Evolutionary conservation across 768 basidiomycete species (phyloP).

Genomic region (Boletus coccyginus): DNA sequence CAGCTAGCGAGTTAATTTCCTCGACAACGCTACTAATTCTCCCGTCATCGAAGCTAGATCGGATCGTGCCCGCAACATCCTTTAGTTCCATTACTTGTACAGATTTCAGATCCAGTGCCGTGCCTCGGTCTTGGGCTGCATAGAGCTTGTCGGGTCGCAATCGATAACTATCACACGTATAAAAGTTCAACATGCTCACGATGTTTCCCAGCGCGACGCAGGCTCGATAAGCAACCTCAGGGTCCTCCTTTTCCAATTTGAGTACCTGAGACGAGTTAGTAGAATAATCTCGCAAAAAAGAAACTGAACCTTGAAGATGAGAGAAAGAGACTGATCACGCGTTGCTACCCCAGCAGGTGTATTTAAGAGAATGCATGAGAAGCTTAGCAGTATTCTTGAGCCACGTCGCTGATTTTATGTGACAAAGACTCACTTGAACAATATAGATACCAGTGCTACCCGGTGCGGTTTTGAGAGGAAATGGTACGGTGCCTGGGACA

Average conservation of each 20-base stretch:
- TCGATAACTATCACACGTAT: neutral
- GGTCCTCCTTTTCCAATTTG: constrained; percentile 49
- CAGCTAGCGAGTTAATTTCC: constrained; percentile 47
- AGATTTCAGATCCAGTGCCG: constrained; percentile 31
- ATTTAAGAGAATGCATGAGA: constrained; percentile 58
- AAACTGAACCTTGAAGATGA: constrained; percentile 45
- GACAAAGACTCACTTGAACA: constrained; percentile 74
- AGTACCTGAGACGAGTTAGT: constrained; percentile 21
- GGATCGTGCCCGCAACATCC: constrained; percentile 39
- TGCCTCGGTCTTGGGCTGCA: constrained; percentile 39
- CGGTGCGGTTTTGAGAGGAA: constrained; percentile 67
- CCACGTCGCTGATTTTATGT: neutral
- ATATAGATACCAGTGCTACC: constrained; percentile 73
- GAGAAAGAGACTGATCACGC: constrained; percentile 41
- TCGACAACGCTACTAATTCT: constrained; percentile 50
- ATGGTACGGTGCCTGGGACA: constrained; percentile 50
- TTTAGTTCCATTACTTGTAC: constrained; percentile 41
- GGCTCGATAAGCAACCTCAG: constrained; percentile 69
- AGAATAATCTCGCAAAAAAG: neutral
- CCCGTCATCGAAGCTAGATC: constrained; percentile 53
- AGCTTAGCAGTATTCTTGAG: constrained; percentile 37
- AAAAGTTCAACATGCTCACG: constrained; percentile 38
- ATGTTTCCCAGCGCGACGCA: constrained; percentile 73
- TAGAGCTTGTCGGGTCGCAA: constrained; percentile 41
- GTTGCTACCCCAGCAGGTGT: constrained; percentile 38